Evolutionary conservation across 805 yeast genomes (phyloP).

Genomic region (Suhomyces canberraensis): DNA sequence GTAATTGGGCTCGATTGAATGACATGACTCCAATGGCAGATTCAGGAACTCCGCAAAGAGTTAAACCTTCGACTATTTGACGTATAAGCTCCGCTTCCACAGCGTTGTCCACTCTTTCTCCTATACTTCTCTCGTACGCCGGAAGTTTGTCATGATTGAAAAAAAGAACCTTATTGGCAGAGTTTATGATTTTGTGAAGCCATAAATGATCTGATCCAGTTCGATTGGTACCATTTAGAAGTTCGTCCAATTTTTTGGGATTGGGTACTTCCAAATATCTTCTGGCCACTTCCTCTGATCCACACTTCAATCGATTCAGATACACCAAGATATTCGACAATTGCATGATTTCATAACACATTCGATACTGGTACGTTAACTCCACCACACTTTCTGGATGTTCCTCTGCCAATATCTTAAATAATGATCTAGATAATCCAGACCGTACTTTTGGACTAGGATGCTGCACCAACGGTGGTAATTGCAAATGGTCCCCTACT

Average conservation of each 20-base stretch:
- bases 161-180: conserved; percentile 63
- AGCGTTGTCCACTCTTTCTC: conserved; percentile 70
- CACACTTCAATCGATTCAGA: conserved; percentile 73
- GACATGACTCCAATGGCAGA: conserved; percentile 82
- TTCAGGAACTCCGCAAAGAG: conserved; percentile 56
- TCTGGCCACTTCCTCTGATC: conserved; percentile 57
- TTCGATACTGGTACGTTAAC: conserved; percentile 80
- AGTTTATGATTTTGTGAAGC: conserved; percentile 56
- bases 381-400: conserved; percentile 77
- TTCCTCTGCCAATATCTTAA: conserved; percentile 65
- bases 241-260: conserved; percentile 20
- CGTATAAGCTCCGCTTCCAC: conserved; percentile 66
- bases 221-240: conserved; percentile 5
- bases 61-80: conserved; percentile 58
- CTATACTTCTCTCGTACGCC: conserved; percentile 51
- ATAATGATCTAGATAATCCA: conserved; percentile 74
- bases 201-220: conserved; percentile 35
- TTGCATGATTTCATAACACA: conserved; percentile 86
- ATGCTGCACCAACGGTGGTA: conserved; percentile 79
- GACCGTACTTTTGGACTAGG: conserved; percentile 57
- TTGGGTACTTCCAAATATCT: conserved; percentile 53
- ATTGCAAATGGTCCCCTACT: conserved; percentile 95
- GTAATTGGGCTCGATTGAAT: conserved; percentile 73
- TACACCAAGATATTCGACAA: conserved; percentile 79
- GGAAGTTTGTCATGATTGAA: conserved; percentile 72